These are phyloP conservation scores for Bothriochloa decipiens DNA, from an alignment of 176 grass and related monocot species.

Conservation along the genomic window DNA sequence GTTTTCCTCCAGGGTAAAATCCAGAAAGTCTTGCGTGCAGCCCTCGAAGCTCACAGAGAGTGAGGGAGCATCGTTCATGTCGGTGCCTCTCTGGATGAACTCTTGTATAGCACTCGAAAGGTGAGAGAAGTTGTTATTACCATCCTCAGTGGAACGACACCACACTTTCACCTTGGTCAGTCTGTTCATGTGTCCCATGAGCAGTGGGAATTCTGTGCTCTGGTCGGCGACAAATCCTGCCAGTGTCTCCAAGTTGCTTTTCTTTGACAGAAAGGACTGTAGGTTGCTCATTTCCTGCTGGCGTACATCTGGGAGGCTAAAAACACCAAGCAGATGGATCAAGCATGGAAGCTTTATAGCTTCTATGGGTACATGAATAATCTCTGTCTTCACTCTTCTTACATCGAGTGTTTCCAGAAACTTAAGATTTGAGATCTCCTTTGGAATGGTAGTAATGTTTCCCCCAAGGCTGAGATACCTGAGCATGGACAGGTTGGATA, in stretches of 20 bases:
- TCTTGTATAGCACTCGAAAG: constrained; percentile 11
- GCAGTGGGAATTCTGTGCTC: not conserved
- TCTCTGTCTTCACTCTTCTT: constrained; percentile 14
- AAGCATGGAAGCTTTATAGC: constrained; percentile 12
- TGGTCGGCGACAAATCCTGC: constrained; percentile 3
- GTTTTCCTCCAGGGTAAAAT: not conserved
- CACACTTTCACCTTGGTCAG: constrained; percentile 34
- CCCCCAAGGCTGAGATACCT: constrained; percentile 19
- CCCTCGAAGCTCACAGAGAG: not conserved
- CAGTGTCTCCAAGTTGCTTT: not conserved
- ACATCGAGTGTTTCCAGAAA: constrained; percentile 23
- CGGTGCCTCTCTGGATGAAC: constrained; percentile 12
- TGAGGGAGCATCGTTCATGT: not conserved
- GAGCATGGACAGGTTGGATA: constrained; percentile 19
- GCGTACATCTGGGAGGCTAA: not conserved
- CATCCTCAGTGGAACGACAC: not conserved
- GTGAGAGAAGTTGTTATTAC: not conserved
- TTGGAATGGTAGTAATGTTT: not conserved
- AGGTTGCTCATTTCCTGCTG: not conserved
- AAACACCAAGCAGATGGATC: constrained; percentile 19
- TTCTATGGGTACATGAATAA: not conserved
- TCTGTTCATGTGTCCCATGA: constrained; percentile 22
- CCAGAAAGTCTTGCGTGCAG: not conserved
- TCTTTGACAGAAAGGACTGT: not conserved
- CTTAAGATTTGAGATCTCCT: constrained; percentile 39